Evolutionary conservation across 2,329 filamentous ascomycete species (phyloP), one percentile per base, ranked within the genome.

Genomic region (Paraconiothyrium sp.): DNA sequence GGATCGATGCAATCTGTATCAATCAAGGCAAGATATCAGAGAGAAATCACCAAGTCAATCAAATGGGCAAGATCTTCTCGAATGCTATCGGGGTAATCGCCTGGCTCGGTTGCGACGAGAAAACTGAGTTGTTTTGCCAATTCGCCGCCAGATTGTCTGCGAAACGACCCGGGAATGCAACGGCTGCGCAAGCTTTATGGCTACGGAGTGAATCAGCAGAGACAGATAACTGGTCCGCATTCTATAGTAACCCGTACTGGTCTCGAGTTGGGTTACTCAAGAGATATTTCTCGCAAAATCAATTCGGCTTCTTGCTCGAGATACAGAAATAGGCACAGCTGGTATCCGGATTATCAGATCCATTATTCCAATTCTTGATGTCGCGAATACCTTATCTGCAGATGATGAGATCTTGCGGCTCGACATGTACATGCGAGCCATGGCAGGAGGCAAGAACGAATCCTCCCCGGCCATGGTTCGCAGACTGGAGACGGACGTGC

Each of bases 1-100:
- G 60, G 62, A 62, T 61, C 14, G 62, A 61, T 14, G 59, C 55
- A 1, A 24, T 63, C 7, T 66, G 58, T 22, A 61, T 63, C 14
- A 50, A 61, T 34, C 59, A 64, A 39, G 32, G 30, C 11, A 55
- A 56, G 20, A 46, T n/a, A 5, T 9, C 20, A 5, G 59, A 61
- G 34, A 43, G 32, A 37, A 48, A 54, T 20, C 44, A 60, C 13
- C 60, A 65, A 22, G 55, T 65, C 3, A 32, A 39, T 14, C 50
- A 60, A 20, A 43, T 43, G 41, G n/a, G 41, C 2, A 4, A 43
- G 14, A 43, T 43, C 14, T 43, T n/a, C n/a, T 20, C 16, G 8
- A 14, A 9, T 7, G 41, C 41, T n/a, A 16, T 16, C 8, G 41
- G 11, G 13, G 41, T 43, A n/a, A n/a, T 43, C 20, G 41, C 41